These are phyloP conservation scores for Pisolithus sp. DNA, from an alignment of 768 basidiomycete species.

Conservation along the genomic window DNA sequence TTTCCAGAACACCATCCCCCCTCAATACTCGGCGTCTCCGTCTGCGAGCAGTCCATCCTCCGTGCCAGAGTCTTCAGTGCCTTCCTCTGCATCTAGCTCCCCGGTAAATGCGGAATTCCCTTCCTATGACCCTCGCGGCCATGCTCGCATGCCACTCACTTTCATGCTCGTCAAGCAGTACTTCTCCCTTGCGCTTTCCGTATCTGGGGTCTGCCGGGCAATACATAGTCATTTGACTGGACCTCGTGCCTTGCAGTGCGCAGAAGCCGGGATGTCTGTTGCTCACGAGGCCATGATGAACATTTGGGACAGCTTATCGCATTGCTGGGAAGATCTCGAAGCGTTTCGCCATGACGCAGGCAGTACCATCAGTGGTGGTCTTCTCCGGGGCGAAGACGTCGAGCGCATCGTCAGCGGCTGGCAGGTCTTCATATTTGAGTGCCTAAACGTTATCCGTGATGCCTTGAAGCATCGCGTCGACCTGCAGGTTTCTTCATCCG, in stretches of 20 bases:
- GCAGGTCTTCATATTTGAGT: conserved; percentile 92
- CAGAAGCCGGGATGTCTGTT: conserved; percentile 44
- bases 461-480: conserved; percentile 60
- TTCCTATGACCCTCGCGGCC: conserved; percentile 16
- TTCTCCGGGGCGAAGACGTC: conserved; percentile 44
- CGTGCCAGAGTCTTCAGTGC: conserved; percentile 22
- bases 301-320: conserved; percentile 81
- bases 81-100: conserved; percentile 26
- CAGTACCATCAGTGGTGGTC: conserved; percentile 28
- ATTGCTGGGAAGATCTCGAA: conserved; percentile 82
- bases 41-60: conserved; percentile 28
- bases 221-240: conserved; percentile 79
- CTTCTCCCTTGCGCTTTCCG: conserved; percentile 64
- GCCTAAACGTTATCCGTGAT: conserved; percentile 84
- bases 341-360: conserved; percentile 42
- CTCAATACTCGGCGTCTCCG: conserved; percentile 28
- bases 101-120: conserved; percentile 18
- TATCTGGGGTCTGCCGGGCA: conserved; percentile 70
- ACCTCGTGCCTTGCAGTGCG: conserved; percentile 56
- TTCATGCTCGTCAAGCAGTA: conserved; percentile 53
- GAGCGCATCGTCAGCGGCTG: conserved; percentile 75
- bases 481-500: conserved; percentile 27
- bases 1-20: conserved; percentile 61
- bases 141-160: conserved; percentile 32
- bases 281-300: conserved; percentile 61